phyloP scores from a whole-genome alignment of 2,329 filamentous ascomycete species.

The Dactylella cylindrospora region DNA sequence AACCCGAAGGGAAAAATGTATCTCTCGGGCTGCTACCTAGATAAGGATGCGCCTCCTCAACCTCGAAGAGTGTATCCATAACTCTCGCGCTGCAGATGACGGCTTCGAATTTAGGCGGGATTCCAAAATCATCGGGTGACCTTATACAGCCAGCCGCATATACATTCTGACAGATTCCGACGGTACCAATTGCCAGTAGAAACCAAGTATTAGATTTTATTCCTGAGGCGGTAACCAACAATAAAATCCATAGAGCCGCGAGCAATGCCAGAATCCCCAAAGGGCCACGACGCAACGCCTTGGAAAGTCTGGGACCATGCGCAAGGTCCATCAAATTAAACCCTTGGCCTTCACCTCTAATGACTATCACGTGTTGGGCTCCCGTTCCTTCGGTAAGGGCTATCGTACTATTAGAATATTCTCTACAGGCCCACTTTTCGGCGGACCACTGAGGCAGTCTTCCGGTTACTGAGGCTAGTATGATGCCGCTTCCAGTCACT shows the following conservation, averaged over 20 bases:
- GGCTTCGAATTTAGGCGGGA: slow-evolving; percentile 48
- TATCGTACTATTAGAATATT: slow-evolving; percentile 47
- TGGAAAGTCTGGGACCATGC: slow-evolving; percentile 9
- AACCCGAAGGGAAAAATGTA: slow-evolving; percentile 50
- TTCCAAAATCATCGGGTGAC: slow-evolving; percentile 49
- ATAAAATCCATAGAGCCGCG: slow-evolving; percentile 52
- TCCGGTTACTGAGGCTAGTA: slow-evolving; percentile 51
- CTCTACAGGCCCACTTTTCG: slow-evolving; percentile 55
- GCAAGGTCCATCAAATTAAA: slow-evolving; percentile 55
- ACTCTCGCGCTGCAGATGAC: slow-evolving; percentile 49
- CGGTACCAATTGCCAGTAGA: slow-evolving; percentile 52
- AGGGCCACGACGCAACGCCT: slow-evolving; percentile 43
- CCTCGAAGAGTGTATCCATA: slow-evolving; percentile 49
- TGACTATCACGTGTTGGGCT: slow-evolving; percentile 52
- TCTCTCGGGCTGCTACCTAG: slow-evolving; percentile 49
- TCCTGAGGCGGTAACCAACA: slow-evolving; percentile 53
- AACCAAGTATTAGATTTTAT: slow-evolving; percentile 53
- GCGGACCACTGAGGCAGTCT: slow-evolving; percentile 53
- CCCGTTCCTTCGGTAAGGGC: slow-evolving; percentile 54
- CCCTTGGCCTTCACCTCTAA: slow-evolving; percentile 50
- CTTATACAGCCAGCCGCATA: slow-evolving; percentile 50
- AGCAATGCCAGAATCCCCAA: slow-evolving; percentile 46
- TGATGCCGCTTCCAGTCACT: slow-evolving; percentile 52
- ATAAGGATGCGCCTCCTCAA: slow-evolving; percentile 49
- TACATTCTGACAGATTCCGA: slow-evolving; percentile 54